Evolutionary conservation across 257 asterid genomes (phyloP).

Genomic region (Orobanche coerulescens): DNA sequence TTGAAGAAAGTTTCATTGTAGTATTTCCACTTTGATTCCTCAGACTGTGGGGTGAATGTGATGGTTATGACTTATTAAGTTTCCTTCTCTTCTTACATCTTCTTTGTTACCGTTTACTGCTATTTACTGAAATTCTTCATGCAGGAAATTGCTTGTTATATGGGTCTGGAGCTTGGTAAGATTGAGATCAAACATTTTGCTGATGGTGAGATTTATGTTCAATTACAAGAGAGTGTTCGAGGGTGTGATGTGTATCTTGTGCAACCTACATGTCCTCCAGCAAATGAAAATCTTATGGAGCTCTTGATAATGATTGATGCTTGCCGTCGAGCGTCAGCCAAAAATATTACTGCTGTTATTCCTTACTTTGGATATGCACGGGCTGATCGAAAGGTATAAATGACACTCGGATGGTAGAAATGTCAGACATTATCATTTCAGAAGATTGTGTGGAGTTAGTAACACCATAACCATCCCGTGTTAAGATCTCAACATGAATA

Average conservation of each 20-base stretch:
- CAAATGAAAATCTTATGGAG: slow-evolving; percentile 81
- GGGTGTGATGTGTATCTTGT: slow-evolving; percentile 78
- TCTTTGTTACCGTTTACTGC: not conserved
- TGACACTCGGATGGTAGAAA: not conserved
- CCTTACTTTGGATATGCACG: slow-evolving; percentile 83
- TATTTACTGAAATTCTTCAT: slow-evolving; percentile 15
- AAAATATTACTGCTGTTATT: slow-evolving; percentile 67
- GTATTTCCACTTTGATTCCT: not conserved
- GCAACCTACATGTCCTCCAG: slow-evolving; percentile 84
- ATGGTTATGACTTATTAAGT: not conserved
- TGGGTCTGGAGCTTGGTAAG: slow-evolving; percentile 70
- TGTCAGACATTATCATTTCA: slow-evolving; percentile 14
- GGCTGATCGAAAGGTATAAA: slow-evolving; percentile 66
- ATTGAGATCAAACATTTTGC: slow-evolving; percentile 68
- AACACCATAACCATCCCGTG: not conserved
- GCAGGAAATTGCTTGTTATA: slow-evolving; percentile 70
- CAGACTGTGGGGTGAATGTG: not conserved
- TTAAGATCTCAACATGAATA: not conserved
- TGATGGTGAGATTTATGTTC: slow-evolving; percentile 78
- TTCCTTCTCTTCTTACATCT: not conserved
- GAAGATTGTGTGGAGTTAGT: slow-evolving; percentile 11
- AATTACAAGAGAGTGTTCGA: slow-evolving; percentile 73
- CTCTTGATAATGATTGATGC: slow-evolving; percentile 81
- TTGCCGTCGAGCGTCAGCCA: slow-evolving; percentile 81
- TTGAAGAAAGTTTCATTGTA: not conserved